Evolutionary conservation across 495 filamentous ascomycete species (phyloP), one percentile per base, ranked within the genome.

Genomic region (Neurospora sp.): DNA sequence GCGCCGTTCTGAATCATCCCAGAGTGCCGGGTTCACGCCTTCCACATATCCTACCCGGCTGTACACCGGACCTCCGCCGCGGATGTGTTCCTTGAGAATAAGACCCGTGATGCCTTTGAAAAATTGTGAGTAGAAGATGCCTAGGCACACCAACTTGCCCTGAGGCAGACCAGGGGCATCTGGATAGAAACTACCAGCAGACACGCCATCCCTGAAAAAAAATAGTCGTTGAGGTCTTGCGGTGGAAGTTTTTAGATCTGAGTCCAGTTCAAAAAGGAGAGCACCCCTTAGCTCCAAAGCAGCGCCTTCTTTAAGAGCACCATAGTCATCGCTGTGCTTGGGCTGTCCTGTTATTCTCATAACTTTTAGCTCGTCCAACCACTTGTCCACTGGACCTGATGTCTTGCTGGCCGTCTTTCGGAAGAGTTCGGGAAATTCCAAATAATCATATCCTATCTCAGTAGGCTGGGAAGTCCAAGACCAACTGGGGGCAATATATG

Each of bases 391-490:
- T 20, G 3, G 1, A 20, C 1, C 7, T 59, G 48, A 4, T 9
- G n/a, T 7, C 10, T 59, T 59, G 20, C 4, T 3, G n/a, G 2
- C n/a, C n/a, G 0, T 48, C n/a, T 10, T 4, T 3, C 0, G 0
- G n/a, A 48, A 48, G 7, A 44, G 1, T 0, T n/a, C 41, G 41
- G 5, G 4, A 44, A 44, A 18, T 5, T 44, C 10, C 0, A 1
- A 16, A 5, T 7, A 0, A 8, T n/a, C 1, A 8, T 44, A 44
- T 10, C 40, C 0, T 45, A 45, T 45, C 3, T 0, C 0, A 7
- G 0, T n/a, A 18, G 5, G 42, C 6, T 18, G 8, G 1, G 45
- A 27, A 10, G 22, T 0, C 48, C 48, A 61, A 5, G 53, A 61
- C 53, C 53, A 61, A 8, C 53, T 61, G 12, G 53, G 53, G 20